A percentile compares a stretch with the other conserved stretches of the same genome.
Evolutionary conservation across 2,329 filamentous ascomycete species (phyloP).

Genomic region (Fusarium sp.): DNA sequence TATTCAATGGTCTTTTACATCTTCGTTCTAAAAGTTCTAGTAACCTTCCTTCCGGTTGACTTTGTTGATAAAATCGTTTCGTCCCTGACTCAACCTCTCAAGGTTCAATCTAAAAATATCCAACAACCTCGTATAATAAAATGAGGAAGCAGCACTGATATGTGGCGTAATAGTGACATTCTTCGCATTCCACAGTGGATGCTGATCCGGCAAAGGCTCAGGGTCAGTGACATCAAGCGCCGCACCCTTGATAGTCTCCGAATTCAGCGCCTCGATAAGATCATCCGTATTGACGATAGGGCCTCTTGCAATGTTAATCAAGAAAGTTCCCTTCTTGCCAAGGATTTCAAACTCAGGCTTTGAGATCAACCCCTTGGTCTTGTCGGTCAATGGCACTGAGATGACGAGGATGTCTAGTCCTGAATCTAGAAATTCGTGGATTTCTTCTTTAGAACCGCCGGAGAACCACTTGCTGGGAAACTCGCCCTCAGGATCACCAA

Average conservation of each 20-base stretch:
- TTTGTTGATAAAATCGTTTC: conserved; percentile 54
- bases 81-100: conserved; percentile 51
- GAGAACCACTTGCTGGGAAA: conserved; percentile 65
- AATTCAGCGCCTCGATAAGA: conserved; percentile 70
- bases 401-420: conserved; percentile 66
- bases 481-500: conserved; percentile 64
- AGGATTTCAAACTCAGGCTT: conserved; percentile 62
- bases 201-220: conserved; percentile 76
- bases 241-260: conserved; percentile 66
- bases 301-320: conserved; percentile 79
- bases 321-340: conserved; percentile 62
- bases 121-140: conserved; percentile 56
- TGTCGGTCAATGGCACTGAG: conserved; percentile 62
- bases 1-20: no score
- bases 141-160: conserved; percentile 57
- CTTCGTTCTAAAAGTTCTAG: conserved; percentile 21
- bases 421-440: conserved; percentile 63
- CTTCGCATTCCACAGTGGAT: conserved; percentile 75
- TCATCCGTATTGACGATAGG: conserved; percentile 63
- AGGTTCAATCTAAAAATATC: conserved; percentile 59
- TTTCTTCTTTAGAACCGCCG: conserved; percentile 55
- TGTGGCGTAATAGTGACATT: conserved; percentile 74
- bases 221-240: conserved; percentile 84
- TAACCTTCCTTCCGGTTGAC: conserved; percentile 54
- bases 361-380: conserved; percentile 64